Percentiles rank a stretch among this genome's conserved stretches.
Evolutionary conservation across 148 eudicot genomes (phyloP).

Genomic region (Persicaria maculosa): DNA sequence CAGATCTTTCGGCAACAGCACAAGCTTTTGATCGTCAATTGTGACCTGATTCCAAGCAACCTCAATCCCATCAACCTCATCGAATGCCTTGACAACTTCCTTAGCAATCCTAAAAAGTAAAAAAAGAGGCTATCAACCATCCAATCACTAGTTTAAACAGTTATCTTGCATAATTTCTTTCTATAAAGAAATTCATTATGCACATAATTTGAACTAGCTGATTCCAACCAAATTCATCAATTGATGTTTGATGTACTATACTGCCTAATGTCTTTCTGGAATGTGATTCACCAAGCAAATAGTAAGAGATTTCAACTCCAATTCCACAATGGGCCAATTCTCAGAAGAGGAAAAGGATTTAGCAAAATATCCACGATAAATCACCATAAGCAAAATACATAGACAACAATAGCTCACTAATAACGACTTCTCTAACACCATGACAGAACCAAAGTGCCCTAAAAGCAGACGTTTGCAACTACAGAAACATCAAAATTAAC

Average conservation of each 20-base stretch:
- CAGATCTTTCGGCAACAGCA: no score
- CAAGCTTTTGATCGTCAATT: no score
- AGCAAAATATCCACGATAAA: background rate
- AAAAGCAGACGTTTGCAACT: background rate
- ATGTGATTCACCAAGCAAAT: background rate
- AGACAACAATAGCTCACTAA: background rate
- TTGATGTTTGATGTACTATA: background rate
- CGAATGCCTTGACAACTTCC: no score
- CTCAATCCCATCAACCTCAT: no score
- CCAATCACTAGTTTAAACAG: no score
- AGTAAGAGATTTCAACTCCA: background rate
- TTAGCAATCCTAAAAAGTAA: no score
- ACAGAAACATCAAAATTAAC: background rate
- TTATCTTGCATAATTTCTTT: no score
- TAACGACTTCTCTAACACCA: constrained; percentile 4
- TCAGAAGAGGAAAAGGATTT: background rate
- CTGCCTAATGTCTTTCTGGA: background rate
- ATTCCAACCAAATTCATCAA: background rate
- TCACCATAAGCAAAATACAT: background rate
- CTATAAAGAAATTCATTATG: background rate
- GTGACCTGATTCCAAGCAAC: no score
- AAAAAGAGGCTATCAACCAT: no score
- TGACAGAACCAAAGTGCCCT: constrained; percentile 6
- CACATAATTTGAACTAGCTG: background rate
- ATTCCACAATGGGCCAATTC: background rate